phyloP scores from a whole-genome alignment of 345 rosid genomes.

The Salix koriyanagi region DNA sequence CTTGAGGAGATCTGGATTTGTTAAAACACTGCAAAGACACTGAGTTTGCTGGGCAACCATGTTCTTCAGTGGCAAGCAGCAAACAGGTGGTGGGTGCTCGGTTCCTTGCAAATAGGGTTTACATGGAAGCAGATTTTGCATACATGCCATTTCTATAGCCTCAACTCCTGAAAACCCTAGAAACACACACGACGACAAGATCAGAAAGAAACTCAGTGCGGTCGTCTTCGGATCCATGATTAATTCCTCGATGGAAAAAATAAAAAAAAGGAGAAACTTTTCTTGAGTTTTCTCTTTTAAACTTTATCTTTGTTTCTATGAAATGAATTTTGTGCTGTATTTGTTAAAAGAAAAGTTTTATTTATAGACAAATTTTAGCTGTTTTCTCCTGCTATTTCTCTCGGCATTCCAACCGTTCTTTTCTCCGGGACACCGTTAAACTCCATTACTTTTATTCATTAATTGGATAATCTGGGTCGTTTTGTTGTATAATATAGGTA shows the following conservation, averaged over 20 bases:
- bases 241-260: no score
- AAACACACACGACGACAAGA: neutral
- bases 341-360: neutral
- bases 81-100: constrained; percentile 30
- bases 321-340: neutral
- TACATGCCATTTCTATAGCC: constrained; percentile 23
- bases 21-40: constrained; percentile 47
- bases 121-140: constrained; percentile 46
- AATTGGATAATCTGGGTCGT: no score
- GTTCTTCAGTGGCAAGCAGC: constrained; percentile 50
- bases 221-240: constrained; percentile 13
- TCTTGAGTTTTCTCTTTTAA: no score
- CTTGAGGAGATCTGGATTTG: constrained; percentile 24
- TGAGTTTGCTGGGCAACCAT: constrained; percentile 19
- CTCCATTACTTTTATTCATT: no score
- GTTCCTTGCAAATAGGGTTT: constrained; percentile 20
- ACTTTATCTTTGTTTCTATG: no score
- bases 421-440: no score
- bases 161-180: neutral
- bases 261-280: no score
- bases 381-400: neutral
- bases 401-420: neutral
- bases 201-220: neutral
- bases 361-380: neutral
- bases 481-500: no score